A percentile compares a stretch with the other conserved stretches of the same genome.
phyloP scores from a whole-genome alignment of 805 yeast genomes.

The Saturnispora dispora region DNA sequence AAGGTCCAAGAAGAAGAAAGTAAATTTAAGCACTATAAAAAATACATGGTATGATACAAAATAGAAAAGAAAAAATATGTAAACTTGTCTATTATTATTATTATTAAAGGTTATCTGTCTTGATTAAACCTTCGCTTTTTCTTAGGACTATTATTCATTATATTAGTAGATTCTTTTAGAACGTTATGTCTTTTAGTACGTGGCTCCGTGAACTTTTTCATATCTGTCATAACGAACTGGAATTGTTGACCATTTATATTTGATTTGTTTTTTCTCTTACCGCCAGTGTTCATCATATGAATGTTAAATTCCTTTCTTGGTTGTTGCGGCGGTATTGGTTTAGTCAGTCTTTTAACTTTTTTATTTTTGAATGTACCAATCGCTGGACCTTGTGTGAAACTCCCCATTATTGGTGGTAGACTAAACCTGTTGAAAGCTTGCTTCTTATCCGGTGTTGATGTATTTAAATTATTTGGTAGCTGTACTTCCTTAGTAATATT shows the following conservation, averaged over 20 bases:
- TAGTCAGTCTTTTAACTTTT: background rate
- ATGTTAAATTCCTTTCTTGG: background rate
- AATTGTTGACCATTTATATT: conserved; percentile 4
- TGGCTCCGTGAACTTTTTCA: conserved; percentile 8
- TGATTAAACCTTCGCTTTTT: background rate
- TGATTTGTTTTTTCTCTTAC: background rate
- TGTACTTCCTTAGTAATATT: background rate
- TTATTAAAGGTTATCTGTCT: background rate
- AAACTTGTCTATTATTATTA: background rate
- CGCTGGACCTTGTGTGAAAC: conserved; percentile 2
- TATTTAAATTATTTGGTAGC: background rate
- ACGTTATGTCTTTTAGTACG: conserved; percentile 1
- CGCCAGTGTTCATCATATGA: background rate
- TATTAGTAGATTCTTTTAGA: conserved; percentile 11
- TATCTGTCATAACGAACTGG: conserved; percentile 15
- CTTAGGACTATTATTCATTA: conserved; percentile 3
- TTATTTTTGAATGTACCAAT: conserved; percentile 1
- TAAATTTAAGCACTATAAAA: background rate
- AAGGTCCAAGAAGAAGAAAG: conserved; percentile 56
- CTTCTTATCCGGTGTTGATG: conserved; percentile 4
- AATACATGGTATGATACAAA: background rate
- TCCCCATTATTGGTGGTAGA: conserved; percentile 1
- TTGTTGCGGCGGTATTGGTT: background rate
- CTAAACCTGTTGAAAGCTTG: background rate
- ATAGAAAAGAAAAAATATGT: background rate